phyloP scores from a whole-genome alignment of 208 protist species.

The Trypanosoma lewisi region DNA sequence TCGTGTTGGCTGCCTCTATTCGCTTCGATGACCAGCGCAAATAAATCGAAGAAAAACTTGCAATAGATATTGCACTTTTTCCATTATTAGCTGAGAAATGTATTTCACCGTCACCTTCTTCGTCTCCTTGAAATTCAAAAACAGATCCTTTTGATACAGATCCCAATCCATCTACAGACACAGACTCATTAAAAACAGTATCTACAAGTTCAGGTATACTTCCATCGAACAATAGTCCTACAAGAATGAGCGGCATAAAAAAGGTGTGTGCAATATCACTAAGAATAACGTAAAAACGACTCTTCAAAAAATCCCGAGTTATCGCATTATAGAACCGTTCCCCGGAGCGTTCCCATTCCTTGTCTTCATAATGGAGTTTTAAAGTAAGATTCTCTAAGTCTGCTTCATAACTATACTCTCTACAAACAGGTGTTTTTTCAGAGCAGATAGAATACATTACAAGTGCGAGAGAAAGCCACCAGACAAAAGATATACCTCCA shows the following conservation, averaged over 20 bases:
- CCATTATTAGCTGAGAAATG: neutral
- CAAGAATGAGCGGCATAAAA: constrained; percentile 59
- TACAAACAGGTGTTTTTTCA: constrained; percentile 42
- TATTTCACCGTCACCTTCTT: neutral
- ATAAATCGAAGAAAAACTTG: constrained; percentile 29
- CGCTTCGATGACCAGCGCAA: constrained; percentile 5
- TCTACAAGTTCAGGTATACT: constrained; percentile 47
- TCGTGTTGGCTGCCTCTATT: neutral
- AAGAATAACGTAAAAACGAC: constrained; percentile 41
- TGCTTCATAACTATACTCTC: constrained; percentile 64
- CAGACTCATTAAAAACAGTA: constrained; percentile 48
- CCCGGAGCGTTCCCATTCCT: constrained; percentile 64
- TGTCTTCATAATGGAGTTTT: constrained; percentile 42
- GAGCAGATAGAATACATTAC: constrained; percentile 48
- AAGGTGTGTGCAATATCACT: constrained; percentile 39
- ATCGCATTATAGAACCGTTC: constrained; percentile 56
- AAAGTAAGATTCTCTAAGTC: constrained; percentile 54
- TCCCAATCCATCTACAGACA: constrained; percentile 67
- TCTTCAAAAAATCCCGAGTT: constrained; percentile 53
- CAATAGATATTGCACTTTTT: constrained; percentile 25
- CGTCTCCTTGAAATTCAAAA: constrained; percentile 26
- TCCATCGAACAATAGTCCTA: constrained; percentile 51
- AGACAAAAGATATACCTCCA: constrained; percentile 55
- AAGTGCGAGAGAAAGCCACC: constrained; percentile 70
- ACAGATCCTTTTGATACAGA: constrained; percentile 49